phyloP scores from a whole-genome alignment of 768 basidiomycete genomes.

The Daedaleopsis nitida region DNA sequence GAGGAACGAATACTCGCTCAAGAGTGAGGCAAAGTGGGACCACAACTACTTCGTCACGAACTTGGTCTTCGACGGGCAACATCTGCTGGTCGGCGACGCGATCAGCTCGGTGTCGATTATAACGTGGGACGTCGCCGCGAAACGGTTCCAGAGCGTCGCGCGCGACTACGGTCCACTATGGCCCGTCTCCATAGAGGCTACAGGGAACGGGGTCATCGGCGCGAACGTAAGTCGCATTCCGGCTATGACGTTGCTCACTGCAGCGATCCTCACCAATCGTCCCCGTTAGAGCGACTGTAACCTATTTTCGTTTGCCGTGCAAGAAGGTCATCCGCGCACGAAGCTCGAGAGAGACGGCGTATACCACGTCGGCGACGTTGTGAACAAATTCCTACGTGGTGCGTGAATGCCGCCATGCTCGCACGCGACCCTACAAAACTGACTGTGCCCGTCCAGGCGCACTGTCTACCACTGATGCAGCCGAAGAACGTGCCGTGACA shows the following conservation, averaged over 20 bases:
- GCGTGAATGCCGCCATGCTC: constrained; percentile 14
- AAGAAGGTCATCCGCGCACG: constrained; percentile 42
- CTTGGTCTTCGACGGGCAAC: constrained; percentile 55
- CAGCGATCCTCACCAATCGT: background rate
- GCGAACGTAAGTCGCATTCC: constrained; percentile 62
- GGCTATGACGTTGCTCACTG: constrained; percentile 8
- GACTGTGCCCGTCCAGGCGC: constrained; percentile 45
- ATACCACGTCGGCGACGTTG: constrained; percentile 75
- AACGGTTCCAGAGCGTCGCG: constrained; percentile 46
- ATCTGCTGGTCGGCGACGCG: constrained; percentile 75
- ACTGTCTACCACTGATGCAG: constrained; percentile 47
- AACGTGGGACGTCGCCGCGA: constrained; percentile 44
- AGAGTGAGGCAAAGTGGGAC: constrained; percentile 63
- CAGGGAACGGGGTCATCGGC: constrained; percentile 62
- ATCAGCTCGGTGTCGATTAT: constrained; percentile 79
- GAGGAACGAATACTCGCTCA: constrained; percentile 41
- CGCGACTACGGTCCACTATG: constrained; percentile 78
- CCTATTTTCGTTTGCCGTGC: constrained; percentile 61
- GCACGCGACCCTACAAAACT: background rate
- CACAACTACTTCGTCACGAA: constrained; percentile 81
- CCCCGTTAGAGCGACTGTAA: constrained; percentile 61
- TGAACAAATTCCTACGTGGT: constrained; percentile 78
- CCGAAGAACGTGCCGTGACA: constrained; percentile 42
- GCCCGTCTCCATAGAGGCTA: constrained; percentile 66
- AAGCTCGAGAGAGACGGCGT: constrained; percentile 65